Percentiles rank a stretch among this genome's conserved stretches.
Conservation (phyloP, 352 stramenopile genomes). For the Phytophthora macrochlamydospora region DNA sequence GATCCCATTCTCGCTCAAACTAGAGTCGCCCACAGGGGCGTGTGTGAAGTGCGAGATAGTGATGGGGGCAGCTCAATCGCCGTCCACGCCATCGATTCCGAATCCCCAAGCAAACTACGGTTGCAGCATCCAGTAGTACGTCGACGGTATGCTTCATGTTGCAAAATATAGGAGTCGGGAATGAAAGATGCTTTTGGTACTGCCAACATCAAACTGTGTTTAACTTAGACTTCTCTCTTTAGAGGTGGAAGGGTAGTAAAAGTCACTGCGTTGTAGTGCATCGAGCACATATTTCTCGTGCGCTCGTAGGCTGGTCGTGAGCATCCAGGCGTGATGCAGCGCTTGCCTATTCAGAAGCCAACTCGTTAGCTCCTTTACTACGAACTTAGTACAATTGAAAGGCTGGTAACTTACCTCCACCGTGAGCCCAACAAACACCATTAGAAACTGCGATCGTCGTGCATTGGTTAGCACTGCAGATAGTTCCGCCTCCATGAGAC, state of each 20-base stretch:
- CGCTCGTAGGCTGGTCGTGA: constrained; percentile 63
- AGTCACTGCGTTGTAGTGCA: constrained; percentile 39
- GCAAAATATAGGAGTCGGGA: too few relatives aligned
- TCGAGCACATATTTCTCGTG: constrained; percentile 60
- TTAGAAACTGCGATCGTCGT: constrained; percentile 43
- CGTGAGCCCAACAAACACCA: constrained; percentile 39
- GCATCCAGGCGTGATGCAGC: constrained; percentile 39
- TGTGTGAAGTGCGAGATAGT: too few relatives aligned
- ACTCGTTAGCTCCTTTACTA: background rate
- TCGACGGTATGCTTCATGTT: too few relatives aligned
- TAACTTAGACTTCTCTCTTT: constrained; percentile 7
- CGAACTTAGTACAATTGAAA: constrained; percentile 12
- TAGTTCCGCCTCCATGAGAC: constrained; percentile 42
- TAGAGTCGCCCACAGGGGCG: too few relatives aligned
- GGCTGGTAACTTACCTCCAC: constrained; percentile 20
- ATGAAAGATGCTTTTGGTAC: too few relatives aligned
- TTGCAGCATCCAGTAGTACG: too few relatives aligned
- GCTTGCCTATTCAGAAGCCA: constrained; percentile 38
- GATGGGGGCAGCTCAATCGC: too few relatives aligned
- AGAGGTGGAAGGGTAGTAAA: constrained; percentile 2
- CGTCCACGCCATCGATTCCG: too few relatives aligned
- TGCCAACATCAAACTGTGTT: too few relatives aligned
- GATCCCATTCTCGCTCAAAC: too few relatives aligned
- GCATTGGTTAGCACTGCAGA: constrained; percentile 27
- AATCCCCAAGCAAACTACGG: too few relatives aligned